Conservation (phyloP, 345 rosid species). For the Brassica cretica region DNA sequence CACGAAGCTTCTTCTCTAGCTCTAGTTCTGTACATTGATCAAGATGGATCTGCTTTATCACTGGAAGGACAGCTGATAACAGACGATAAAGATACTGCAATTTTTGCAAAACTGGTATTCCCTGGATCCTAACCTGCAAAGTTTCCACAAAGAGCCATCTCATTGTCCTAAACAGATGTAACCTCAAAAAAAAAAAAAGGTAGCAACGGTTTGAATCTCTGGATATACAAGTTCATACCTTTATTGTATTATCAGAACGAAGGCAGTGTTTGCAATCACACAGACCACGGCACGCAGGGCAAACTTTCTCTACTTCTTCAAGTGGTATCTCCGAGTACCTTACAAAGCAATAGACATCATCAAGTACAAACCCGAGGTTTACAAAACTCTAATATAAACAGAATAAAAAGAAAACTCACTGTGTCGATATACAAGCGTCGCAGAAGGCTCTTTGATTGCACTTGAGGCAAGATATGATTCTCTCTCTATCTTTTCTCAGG, state of each 20-base stretch:
- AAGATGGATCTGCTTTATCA: slow-evolving; percentile 79
- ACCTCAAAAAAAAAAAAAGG: neutral
- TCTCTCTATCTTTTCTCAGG: slow-evolving; percentile 57
- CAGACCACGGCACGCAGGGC: slow-evolving; percentile 94
- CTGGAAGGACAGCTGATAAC: slow-evolving; percentile 84
- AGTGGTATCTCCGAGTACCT: slow-evolving; percentile 67
- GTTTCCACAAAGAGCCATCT: slow-evolving; percentile 22
- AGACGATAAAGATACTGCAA: slow-evolving; percentile 76
- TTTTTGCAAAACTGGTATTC: slow-evolving; percentile 79
- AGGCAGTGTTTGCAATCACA: slow-evolving; percentile 89
- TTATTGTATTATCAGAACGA: slow-evolving; percentile 77
- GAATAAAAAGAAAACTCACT: slow-evolving; percentile 50
- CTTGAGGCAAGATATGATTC: slow-evolving; percentile 70
- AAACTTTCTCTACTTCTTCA: slow-evolving; percentile 81
- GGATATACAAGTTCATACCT: slow-evolving; percentile 50
- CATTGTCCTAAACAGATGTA: neutral
- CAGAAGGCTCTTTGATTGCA: slow-evolving; percentile 93
- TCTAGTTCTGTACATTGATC: slow-evolving; percentile 87
- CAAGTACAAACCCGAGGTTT: neutral
- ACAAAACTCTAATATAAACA: neutral
- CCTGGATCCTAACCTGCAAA: slow-evolving; percentile 73
- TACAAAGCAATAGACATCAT: slow-evolving; percentile 24
- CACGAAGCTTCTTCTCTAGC: slow-evolving; percentile 74
- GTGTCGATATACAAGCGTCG: slow-evolving; percentile 62
- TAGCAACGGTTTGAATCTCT: slow-evolving; percentile 7